Base-by-base conservation (phyloP, 192 early-diverging fungal species). In the Backusella luteola region DNA sequence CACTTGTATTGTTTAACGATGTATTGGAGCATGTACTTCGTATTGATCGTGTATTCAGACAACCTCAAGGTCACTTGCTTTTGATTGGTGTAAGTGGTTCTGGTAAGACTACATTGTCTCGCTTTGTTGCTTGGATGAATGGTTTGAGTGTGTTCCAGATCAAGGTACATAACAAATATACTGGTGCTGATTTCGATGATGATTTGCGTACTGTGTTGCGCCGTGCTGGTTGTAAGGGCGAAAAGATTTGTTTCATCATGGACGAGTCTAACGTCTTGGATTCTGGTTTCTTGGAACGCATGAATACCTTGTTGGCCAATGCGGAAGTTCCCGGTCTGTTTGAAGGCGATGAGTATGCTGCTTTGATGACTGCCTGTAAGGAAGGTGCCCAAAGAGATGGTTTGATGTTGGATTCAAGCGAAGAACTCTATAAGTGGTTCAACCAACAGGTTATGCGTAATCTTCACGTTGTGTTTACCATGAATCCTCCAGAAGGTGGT, bases 81-180 rank as follows among this genome's bases (percentile, higher is more conserved):
- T 85, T 99, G 56, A 99, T 99, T 77, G 98, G 98, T 78, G 95
- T 98, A 6, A 96, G 94, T 87, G 98, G 98, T 59, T 88, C 91
- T 44, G 98, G 98, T 78, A 99, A 99, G 87, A 99, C 98, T 0
- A 99, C 98, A 4, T 80, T 99, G 73, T 94, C 98, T 9, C 91
- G 98, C 6, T 99, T 99, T 77, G 98, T 97, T n/a, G 97, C 97
- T 0, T 99, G 98, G 98, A 95, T 99, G 96, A 99, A 99, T 81
- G 98, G 98, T 36, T 83, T 99, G 34, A 87, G 89, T 66, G 94
- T 99, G 34, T 94, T 96, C 89, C 98, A 99, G 82, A 93, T 98
- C 84, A 96, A 97, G 84, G 97, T 94, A n/a, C 96, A 99, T 82
- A 95, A 94, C 84, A 94, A 97, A 80, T 99, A 99, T 83, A 87